Base-by-base conservation (phyloP, 2,329 filamentous ascomycete species). In the Zopfia rhizophila region DNA sequence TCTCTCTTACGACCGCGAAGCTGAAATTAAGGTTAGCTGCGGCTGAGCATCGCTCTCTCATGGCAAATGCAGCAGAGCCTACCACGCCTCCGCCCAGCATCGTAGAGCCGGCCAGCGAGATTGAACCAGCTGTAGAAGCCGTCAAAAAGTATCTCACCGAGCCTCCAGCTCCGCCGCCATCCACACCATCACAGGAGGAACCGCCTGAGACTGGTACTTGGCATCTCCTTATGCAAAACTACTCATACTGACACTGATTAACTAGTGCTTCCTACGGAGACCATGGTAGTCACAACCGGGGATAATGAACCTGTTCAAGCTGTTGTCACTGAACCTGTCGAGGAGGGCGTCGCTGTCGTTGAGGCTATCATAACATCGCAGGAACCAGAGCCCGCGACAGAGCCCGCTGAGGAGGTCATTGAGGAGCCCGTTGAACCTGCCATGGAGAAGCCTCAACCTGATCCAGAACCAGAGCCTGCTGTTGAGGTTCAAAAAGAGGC, bases 241-340 rank as follows among this genome's bases (percentile, higher is more conserved):
- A 8, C 8, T n/a, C n/a, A 8, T 27, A 22, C 33, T 48, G n/a
- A 47, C 36, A 14, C 8, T 28, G 16, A 7, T n/a, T 16, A 13
- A 3, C 18, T 37, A 43, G 45, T 36, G 5, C 14, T 50, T 24
- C 45, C 39, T 40, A 47, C 50, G 43, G 42, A 47, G 19, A 38
- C 41, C 23, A 56, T 56, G 45, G 38, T 38, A 16, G 29, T 45
- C 52, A 50, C 52, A n/a, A 49, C 48, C 27, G 48, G 50, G 38
- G 42, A 48, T n/a, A 48, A 45, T 23, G 25, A 46, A 36, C 40
- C 33, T 4, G 35, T 51, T 27, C 27, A 46, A 13, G 43, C 40
- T 27, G 17, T 49, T 18, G 38, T 49, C 17, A 37, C 31, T 30
- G 38, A 44, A n/a, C 22, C 41, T 7, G 36, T 14, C 28, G 38